A percentile compares a stretch with the other conserved stretches of the same genome.
Conservation (phyloP, 78 protist species). For the Emiliania huxleyi region DNA sequence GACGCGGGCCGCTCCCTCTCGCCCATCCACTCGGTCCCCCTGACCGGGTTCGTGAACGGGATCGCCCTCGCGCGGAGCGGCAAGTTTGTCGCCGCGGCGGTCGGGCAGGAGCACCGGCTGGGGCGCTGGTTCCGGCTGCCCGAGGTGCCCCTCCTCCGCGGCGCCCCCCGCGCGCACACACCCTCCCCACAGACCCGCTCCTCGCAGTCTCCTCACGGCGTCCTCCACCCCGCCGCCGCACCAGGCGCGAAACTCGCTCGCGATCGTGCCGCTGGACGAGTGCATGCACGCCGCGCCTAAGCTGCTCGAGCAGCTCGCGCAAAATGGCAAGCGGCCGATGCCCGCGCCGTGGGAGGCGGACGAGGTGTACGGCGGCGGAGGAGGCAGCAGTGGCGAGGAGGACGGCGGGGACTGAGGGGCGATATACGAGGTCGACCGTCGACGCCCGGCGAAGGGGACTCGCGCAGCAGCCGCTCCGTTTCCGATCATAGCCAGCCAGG, state of each 20-base stretch:
- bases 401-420: no score
- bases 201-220: no score
- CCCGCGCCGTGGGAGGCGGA: neutral
- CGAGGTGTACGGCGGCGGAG: no score
- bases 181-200: no score
- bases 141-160: no score
- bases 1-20: neutral
- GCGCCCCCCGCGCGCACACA: no score
- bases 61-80: slow-evolving; percentile 58
- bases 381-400: no score
- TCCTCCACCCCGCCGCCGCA: no score
- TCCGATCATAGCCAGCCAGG: no score
- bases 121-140: slow-evolving; percentile 72
- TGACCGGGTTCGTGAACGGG: slow-evolving; percentile 68
- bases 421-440: no score
- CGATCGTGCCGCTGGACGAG: neutral
- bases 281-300: neutral
- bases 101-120: slow-evolving; percentile 75
- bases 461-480: no score
- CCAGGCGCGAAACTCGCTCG: neutral
- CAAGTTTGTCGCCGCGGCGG: slow-evolving; percentile 50
- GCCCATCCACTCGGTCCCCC: neutral
- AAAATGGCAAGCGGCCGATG: neutral
- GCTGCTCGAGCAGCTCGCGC: neutral
- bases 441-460: no score